These are phyloP conservation scores for Nicotiana noctiflora DNA, from an alignment of 257 asterid species.

Conservation along the genomic window DNA sequence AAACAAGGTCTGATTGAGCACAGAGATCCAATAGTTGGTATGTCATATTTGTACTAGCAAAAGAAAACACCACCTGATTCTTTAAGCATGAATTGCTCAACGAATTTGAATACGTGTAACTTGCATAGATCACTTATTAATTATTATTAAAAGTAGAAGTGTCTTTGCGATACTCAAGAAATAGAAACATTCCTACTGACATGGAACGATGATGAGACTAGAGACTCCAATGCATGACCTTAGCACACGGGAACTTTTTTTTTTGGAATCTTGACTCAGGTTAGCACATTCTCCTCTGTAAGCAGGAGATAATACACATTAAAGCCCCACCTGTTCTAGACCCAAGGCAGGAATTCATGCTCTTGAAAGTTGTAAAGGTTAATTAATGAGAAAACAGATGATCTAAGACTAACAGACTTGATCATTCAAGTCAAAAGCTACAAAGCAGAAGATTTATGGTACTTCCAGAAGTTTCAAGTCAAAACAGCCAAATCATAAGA, in stretches of 20 bases:
- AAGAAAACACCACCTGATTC: neutral
- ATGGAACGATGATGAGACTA: neutral
- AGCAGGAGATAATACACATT: neutral
- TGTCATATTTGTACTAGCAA: neutral
- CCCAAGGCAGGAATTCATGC: constrained; percentile 3
- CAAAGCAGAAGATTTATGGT: neutral
- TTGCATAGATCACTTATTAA: neutral
- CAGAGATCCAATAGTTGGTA: neutral
- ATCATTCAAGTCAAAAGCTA: constrained; percentile 6
- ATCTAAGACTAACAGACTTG: neutral
- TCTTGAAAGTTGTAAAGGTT: neutral
- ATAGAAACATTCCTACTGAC: neutral
- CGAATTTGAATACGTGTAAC: neutral
- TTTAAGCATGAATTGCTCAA: neutral
- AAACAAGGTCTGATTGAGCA: neutral
- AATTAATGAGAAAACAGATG: neutral
- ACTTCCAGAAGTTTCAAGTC: neutral
- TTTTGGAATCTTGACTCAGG: neutral
- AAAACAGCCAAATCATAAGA: constrained; percentile 1
- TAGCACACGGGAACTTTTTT: neutral
- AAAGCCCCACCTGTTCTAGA: neutral
- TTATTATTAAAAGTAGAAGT: neutral
- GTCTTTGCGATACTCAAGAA: neutral
- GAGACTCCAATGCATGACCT: neutral
- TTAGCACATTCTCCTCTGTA: neutral